Evolutionary conservation across 1,284 basidiomycete species (phyloP).

Genomic region (Leucoagaricus sp.): DNA sequence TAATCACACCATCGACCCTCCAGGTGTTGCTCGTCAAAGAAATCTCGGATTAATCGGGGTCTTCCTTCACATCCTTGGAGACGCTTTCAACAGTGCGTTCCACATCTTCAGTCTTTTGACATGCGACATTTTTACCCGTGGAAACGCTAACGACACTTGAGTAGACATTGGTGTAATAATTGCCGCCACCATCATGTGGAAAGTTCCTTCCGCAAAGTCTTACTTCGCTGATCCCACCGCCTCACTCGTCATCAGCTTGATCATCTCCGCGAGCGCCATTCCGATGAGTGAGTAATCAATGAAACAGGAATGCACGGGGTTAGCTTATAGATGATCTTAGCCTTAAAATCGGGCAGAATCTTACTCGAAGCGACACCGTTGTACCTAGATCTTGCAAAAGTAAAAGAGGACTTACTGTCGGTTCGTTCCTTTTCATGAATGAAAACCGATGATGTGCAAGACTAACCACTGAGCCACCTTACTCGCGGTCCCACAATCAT

Average conservation of each 20-base stretch:
- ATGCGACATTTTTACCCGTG: neutral
- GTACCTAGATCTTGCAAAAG: conserved; percentile 44
- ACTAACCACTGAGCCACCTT: neutral
- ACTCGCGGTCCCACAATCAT: neutral
- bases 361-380: conserved; percentile 47
- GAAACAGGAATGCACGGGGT: neutral
- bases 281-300: conserved; percentile 40
- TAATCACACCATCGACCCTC: conserved; percentile 42
- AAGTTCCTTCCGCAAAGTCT: conserved; percentile 26
- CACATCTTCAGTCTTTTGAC: conserved; percentile 3
- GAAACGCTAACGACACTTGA: conserved; percentile 4
- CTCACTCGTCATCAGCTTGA: conserved; percentile 44
- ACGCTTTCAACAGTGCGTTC: conserved; percentile 46
- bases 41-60: conserved; percentile 46
- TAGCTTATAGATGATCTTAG: conserved; percentile 25
- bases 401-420: conserved; percentile 43
- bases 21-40: conserved; percentile 28
- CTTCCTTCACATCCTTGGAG: conserved; percentile 45
- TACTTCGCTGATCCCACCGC: conserved; percentile 50
- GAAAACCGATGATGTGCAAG: neutral
- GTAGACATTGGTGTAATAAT: conserved; percentile 50
- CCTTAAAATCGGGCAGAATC: conserved; percentile 44
- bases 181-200: conserved; percentile 46
- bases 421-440: conserved; percentile 26
- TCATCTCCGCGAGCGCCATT: conserved; percentile 48